phyloP scores from a whole-genome alignment of 2,329 filamentous ascomycete species.

The Fusarium sp. region DNA sequence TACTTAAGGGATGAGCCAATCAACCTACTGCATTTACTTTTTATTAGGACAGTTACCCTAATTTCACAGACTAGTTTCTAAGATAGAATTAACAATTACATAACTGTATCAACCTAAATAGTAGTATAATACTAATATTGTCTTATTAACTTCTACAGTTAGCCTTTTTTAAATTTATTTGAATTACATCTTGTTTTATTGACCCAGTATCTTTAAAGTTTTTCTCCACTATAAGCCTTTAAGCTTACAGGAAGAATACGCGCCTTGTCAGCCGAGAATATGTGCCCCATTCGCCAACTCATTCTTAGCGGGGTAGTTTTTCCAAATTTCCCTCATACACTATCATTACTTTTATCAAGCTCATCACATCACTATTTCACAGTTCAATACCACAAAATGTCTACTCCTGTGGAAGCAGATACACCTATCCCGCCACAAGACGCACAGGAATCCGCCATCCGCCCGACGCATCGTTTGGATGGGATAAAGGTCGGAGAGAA shows the following conservation, averaged over 20 bases:
- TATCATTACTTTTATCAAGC: neutral
- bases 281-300: neutral
- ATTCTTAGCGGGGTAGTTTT: neutral
- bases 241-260: neutral
- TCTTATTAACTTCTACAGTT: too few relatives aligned
- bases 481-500: slow-evolving; percentile 29
- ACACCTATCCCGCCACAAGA: neutral
- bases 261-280: neutral
- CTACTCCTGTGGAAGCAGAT: neutral
- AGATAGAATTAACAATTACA: too few relatives aligned
- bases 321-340: slow-evolving; percentile 4
- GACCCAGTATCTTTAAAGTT: too few relatives aligned
- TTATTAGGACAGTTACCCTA: fast-evolving
- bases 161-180: too few relatives aligned
- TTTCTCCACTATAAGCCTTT: too few relatives aligned
- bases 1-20: too few relatives aligned
- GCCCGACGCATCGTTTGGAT: slow-evolving; percentile 8
- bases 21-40: too few relatives aligned
- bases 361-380: neutral
- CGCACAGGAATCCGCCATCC: neutral
- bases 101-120: too few relatives aligned
- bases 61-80: too few relatives aligned
- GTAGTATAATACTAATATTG: too few relatives aligned
- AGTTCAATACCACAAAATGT: neutral
- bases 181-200: too few relatives aligned